A percentile compares a stretch with the other conserved stretches of the same genome.
phyloP scores from a whole-genome alignment of 192 early-diverging fungal species.

The Backusella tarrabulga region DNA sequence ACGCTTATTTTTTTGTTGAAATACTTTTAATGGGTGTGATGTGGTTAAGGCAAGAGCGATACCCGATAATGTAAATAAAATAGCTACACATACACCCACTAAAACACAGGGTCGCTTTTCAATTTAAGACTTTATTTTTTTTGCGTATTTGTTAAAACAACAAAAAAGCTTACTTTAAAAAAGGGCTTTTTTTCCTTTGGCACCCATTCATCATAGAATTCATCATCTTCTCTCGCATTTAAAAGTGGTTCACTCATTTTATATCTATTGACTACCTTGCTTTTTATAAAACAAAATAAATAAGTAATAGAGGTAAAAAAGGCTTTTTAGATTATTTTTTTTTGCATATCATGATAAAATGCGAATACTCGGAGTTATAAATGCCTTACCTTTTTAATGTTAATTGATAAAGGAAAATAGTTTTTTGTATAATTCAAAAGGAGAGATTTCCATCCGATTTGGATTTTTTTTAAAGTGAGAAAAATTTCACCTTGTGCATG shows the following conservation, averaged over 20 bases:
- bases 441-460: neutral
- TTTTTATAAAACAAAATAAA: neutral
- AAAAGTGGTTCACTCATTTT: slow-evolving; percentile 9
- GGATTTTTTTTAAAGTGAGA: neutral
- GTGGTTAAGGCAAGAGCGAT: neutral
- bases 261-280: neutral
- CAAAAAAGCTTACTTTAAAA: slow-evolving; percentile 9
- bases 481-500: neutral
- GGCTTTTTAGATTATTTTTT: neutral
- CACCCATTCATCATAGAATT: neutral
- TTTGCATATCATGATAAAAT: neutral
- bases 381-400: neutral
- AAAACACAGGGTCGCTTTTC: slow-evolving; percentile 6
- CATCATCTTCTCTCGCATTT: neutral
- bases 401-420: neutral
- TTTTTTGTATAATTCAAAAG: neutral
- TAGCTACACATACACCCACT: neutral
- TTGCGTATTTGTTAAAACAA: neutral
- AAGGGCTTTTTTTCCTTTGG: slow-evolving; percentile 11
- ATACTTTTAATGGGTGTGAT: neutral
- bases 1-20: neutral
- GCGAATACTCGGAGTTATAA: neutral
- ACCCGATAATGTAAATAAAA: neutral
- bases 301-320: neutral
- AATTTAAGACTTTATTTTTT: neutral